These are phyloP conservation scores for Arthrobotrys conoides DNA, from an alignment of 2,329 filamentous ascomycete genomes.

Conservation along the genomic window DNA sequence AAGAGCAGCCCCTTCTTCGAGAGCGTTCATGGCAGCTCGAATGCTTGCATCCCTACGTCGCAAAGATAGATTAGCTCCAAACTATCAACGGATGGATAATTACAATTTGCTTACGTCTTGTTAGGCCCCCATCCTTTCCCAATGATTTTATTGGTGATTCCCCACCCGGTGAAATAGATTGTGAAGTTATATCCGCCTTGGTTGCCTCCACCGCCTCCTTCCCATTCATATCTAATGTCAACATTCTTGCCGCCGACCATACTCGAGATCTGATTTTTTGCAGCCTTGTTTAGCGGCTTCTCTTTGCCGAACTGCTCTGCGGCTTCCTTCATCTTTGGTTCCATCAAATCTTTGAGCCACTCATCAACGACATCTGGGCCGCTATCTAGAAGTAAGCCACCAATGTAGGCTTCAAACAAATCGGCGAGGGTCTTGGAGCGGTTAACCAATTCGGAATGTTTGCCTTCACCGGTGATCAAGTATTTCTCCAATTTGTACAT, in stretches of 20 bases:
- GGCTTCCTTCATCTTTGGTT: slow-evolving; percentile 62
- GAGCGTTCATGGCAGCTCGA: slow-evolving; percentile 64
- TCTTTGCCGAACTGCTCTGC: slow-evolving; percentile 56
- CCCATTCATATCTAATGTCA: slow-evolving; percentile 63
- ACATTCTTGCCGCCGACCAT: slow-evolving; percentile 61
- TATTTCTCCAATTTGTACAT: slow-evolving; percentile 74
- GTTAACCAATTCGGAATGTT: slow-evolving; percentile 45
- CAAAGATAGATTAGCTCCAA: background rate
- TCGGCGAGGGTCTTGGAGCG: slow-evolving; percentile 63
- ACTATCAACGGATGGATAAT: background rate
- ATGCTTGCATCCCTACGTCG: slow-evolving; percentile 62
- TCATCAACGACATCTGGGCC: slow-evolving; percentile 58
- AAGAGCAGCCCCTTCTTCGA: slow-evolving; percentile 60
- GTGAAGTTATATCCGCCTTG: slow-evolving; percentile 63
- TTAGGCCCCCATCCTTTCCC: slow-evolving; percentile 63
- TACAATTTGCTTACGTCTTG: slow-evolving; percentile 61
- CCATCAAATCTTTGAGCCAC: slow-evolving; percentile 63
- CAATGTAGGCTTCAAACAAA: slow-evolving; percentile 64
- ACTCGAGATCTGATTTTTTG: slow-evolving; percentile 62
- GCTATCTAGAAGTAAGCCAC: slow-evolving; percentile 62
- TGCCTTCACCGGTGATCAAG: slow-evolving; percentile 66
- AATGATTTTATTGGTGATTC: slow-evolving; percentile 60
- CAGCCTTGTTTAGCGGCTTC: slow-evolving; percentile 63
- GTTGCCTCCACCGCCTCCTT: slow-evolving; percentile 63
- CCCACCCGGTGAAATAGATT: slow-evolving; percentile 64